Evolutionary conservation across 345 rosid species (phyloP).

Genomic region (Capsella bursapastoris): DNA sequence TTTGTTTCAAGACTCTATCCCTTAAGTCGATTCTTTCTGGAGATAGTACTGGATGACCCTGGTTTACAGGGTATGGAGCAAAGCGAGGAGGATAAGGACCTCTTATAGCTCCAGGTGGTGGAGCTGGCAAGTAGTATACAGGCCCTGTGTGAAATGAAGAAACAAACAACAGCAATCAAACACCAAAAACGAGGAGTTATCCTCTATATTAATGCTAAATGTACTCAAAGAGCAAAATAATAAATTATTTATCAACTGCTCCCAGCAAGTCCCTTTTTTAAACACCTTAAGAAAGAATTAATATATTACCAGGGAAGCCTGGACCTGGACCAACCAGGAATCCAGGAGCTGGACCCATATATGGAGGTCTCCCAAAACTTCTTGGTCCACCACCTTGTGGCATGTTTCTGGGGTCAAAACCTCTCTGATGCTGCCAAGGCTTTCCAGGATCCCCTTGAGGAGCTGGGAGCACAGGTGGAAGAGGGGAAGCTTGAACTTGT

Average conservation of each 20-base stretch:
- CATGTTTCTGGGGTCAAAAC: slow-evolving; percentile 61
- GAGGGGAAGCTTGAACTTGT: slow-evolving; percentile 57
- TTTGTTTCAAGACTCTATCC: slow-evolving; percentile 65
- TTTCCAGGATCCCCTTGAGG: slow-evolving; percentile 67
- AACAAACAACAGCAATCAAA: slow-evolving; percentile 17
- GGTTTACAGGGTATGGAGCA: slow-evolving; percentile 62
- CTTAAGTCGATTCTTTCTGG: slow-evolving; percentile 59
- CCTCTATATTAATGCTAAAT: slow-evolving; percentile 3
- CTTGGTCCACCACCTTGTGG: slow-evolving; percentile 75
- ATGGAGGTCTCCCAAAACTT: slow-evolving; percentile 65
- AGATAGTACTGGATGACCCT: slow-evolving; percentile 53
- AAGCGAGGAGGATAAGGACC: slow-evolving; percentile 72
- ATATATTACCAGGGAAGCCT: slow-evolving; percentile 71
- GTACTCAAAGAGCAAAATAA: slow-evolving; percentile 5
- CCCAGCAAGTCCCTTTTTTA: not conserved
- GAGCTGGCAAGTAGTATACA: slow-evolving; percentile 65
- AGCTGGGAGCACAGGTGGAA: slow-evolving; percentile 59
- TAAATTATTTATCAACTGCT: not conserved
- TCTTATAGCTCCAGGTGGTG: slow-evolving; percentile 76
- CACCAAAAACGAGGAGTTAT: not conserved
- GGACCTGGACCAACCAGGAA: slow-evolving; percentile 85
- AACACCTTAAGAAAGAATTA: slow-evolving; percentile 25
- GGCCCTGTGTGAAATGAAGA: slow-evolving; percentile 55
- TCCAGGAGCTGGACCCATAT: slow-evolving; percentile 69
- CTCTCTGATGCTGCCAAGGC: slow-evolving; percentile 70